A percentile compares a stretch with the other conserved stretches of the same genome.
phyloP scores from a whole-genome alignment of 345 rosid species.

The Linum lewisii region DNA sequence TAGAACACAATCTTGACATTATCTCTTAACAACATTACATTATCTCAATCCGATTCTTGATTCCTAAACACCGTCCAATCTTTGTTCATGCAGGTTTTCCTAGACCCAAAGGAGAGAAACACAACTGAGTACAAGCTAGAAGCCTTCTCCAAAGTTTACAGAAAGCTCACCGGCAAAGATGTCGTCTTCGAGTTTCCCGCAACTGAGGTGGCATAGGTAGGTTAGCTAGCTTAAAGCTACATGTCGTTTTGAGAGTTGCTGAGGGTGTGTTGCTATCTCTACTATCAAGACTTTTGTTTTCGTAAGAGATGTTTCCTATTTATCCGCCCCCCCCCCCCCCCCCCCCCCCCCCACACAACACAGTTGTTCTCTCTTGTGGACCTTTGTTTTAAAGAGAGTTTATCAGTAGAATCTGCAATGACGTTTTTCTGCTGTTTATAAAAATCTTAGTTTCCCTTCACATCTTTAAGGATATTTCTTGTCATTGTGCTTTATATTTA shows the following conservation, averaged over 20 bases:
- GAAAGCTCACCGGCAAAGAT: slow-evolving; percentile 79
- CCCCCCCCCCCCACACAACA: too few relatives aligned
- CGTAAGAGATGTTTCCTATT: background rate
- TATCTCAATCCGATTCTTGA: background rate
- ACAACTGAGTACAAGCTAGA: slow-evolving; percentile 77
- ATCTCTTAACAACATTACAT: too few relatives aligned
- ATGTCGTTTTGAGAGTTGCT: background rate
- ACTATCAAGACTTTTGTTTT: background rate
- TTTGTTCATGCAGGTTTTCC: slow-evolving; percentile 35
- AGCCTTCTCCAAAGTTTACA: slow-evolving; percentile 63
- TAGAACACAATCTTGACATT: too few relatives aligned
- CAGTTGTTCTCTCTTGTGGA: background rate
- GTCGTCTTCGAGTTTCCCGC: slow-evolving; percentile 77
- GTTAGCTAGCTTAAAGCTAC: background rate
- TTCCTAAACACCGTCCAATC: too few relatives aligned
- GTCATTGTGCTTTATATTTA: background rate
- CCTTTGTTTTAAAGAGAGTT: background rate
- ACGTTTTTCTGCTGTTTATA: too few relatives aligned
- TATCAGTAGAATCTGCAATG: background rate
- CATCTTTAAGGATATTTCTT: background rate
- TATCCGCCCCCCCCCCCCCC: too few relatives aligned
- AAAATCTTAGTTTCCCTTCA: background rate
- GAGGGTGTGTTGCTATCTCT: background rate
- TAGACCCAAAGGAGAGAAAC: slow-evolving; percentile 72
- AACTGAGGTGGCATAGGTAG: slow-evolving; percentile 39